These are phyloP conservation scores for Citrus unshiu DNA, from an alignment of 345 rosid genomes.

Conservation along the genomic window DNA sequence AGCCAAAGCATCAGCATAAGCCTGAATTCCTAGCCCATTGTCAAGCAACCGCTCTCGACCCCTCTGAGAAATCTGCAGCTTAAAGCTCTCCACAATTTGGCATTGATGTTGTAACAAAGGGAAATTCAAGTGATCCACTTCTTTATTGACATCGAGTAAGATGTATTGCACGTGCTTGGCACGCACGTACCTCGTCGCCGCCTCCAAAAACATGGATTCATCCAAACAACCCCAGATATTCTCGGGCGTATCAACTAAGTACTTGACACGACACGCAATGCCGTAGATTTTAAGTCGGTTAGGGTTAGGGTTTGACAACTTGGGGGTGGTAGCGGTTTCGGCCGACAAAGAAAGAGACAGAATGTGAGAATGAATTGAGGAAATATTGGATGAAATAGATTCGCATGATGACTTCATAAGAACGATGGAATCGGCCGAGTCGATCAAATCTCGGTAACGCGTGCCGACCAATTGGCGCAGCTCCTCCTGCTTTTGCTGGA, in stretches of 20 bases:
- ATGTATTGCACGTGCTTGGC: conserved; percentile 49
- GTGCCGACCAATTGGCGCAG: conserved; percentile 87
- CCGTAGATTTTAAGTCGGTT: conserved; percentile 36
- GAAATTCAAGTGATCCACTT: conserved; percentile 50
- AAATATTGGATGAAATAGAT: conserved; percentile 62
- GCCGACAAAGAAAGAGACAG: conserved; percentile 50
- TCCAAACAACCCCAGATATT: conserved; percentile 69
- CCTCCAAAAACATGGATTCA: conserved; percentile 62
- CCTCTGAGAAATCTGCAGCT: conserved; percentile 91
- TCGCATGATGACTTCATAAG: conserved; percentile 81
- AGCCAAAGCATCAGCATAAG: conserved; percentile 83
- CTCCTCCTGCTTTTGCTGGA: conserved; percentile 92
- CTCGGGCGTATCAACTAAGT: conserved; percentile 65
- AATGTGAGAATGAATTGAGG: conserved; percentile 66
- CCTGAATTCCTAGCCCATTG: conserved; percentile 51
- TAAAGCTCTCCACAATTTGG: conserved; percentile 96
- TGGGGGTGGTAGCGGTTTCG: conserved; percentile 27
- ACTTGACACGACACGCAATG: conserved; percentile 60
- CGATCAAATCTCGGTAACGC: conserved; percentile 89
- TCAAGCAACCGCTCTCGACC: conserved; percentile 82
- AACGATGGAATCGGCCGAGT: conserved; percentile 91
- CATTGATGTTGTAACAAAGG: conserved; percentile 94
- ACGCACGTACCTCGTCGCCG: conserved; percentile 49
- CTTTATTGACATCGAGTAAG: conserved; percentile 11
- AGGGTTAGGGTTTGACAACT: conserved; percentile 15